phyloP scores from a whole-genome alignment of 2,329 filamentous ascomycete species.

The Neurospora sp. region DNA sequence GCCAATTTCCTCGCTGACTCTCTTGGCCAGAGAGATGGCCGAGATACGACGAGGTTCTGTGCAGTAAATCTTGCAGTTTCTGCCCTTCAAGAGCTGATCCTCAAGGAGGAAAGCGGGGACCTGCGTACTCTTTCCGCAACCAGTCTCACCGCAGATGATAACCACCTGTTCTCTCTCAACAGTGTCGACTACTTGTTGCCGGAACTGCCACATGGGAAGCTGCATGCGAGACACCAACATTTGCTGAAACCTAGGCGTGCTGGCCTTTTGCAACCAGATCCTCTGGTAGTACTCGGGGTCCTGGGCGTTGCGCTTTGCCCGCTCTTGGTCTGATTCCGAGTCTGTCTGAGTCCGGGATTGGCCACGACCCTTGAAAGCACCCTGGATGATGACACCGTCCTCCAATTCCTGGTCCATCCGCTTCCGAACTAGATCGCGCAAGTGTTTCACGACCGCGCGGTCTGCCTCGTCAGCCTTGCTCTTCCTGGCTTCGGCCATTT shows the following conservation, averaged over 20 bases:
- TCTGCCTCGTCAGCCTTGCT: constrained; percentile 60
- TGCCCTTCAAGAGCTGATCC: constrained; percentile 71
- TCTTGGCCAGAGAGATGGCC: constrained; percentile 82
- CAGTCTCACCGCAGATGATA: constrained; percentile 93
- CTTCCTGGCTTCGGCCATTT: constrained; percentile 64
- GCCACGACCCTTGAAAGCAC: constrained; percentile 59
- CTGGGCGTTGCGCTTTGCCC: constrained; percentile 26
- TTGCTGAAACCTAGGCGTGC: constrained; percentile 53
- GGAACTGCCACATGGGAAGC: constrained; percentile 84
- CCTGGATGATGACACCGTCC: constrained; percentile 66
- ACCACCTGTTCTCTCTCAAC: constrained; percentile 76
- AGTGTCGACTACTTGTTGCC: constrained; percentile 63
- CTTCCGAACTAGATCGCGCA: constrained; percentile 61
- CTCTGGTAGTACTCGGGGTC: constrained; percentile 42
- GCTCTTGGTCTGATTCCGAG: constrained; percentile 37
- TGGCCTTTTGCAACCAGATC: constrained; percentile 50
- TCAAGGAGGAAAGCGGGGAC: constrained; percentile 92
- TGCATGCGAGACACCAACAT: constrained; percentile 75
- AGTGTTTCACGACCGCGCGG: constrained; percentile 53
- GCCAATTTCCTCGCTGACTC: constrained; percentile 90
- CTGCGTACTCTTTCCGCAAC: constrained; percentile 95
- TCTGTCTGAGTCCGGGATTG: constrained; percentile 37
- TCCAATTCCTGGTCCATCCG: constrained; percentile 60
- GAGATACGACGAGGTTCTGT: constrained; percentile 94
- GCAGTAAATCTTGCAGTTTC: constrained; percentile 84